Evolutionary conservation across 31 red algal species (phyloP).

Genomic region (Pterothamnion heteromorphum): DNA sequence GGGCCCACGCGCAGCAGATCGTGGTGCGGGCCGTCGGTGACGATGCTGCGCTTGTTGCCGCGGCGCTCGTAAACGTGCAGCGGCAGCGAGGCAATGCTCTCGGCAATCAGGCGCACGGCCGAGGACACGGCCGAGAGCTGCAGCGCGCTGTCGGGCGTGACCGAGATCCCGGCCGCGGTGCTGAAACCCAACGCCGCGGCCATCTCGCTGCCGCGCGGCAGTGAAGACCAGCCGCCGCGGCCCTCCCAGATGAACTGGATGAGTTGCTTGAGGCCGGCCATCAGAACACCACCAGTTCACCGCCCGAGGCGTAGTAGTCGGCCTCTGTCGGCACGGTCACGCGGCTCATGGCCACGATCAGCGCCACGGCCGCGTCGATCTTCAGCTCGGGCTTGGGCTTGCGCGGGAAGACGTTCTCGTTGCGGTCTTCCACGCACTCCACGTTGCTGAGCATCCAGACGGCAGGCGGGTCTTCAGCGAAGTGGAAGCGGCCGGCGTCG

Average conservation of each 20-base stretch:
- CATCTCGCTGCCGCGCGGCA: neutral
- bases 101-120: slow-evolving; percentile 8
- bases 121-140: neutral
- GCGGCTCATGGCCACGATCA: neutral
- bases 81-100: neutral
- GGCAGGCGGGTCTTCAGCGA: neutral
- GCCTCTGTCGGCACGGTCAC: neutral
- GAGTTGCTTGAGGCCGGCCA: neutral
- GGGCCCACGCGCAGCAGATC: neutral
- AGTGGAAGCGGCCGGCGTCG: neutral
- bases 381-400: slow-evolving; percentile 5
- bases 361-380: slow-evolving; percentile 16
- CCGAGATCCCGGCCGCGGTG: neutral
- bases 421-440: neutral
- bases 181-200: neutral
- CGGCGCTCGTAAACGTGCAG: neutral
- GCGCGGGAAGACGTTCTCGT: neutral
- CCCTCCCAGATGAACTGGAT: no score
- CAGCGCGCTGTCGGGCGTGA: neutral
- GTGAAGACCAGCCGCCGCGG: no score
- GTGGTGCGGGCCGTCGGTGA: neutral
- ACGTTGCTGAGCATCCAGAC: neutral
- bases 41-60: neutral
- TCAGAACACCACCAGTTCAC: neutral
- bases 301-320: neutral